Evolutionary conservation across 768 basidiomycete species (phyloP).

Genomic region (Mycena vitilis): DNA sequence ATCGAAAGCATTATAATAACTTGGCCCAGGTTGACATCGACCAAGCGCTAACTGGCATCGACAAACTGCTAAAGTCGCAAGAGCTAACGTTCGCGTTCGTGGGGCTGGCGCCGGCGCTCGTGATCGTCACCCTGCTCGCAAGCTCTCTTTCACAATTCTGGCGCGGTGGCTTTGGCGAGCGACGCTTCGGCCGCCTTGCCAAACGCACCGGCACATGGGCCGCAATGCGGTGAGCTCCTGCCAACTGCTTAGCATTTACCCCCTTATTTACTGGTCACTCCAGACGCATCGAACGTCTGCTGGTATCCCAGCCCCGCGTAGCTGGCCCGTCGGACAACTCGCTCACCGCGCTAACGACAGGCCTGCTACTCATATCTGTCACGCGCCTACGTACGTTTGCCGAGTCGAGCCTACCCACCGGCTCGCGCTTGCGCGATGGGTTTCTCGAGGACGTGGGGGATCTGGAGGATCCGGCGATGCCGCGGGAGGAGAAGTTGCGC

Average conservation of each 20-base stretch:
- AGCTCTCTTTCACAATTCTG: slow-evolving; percentile 65
- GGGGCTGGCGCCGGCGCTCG: slow-evolving; percentile 90
- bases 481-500: slow-evolving; percentile 75
- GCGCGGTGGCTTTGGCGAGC: slow-evolving; percentile 59
- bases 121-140: slow-evolving; percentile 77
- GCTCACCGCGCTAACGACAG: slow-evolving; percentile 71
- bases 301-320: slow-evolving; percentile 60
- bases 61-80: slow-evolving; percentile 93
- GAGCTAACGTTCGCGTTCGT: slow-evolving; percentile 97
- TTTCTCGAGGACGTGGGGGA: slow-evolving; percentile 90
- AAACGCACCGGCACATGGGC: slow-evolving; percentile 72
- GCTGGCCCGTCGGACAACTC: slow-evolving; percentile 34
- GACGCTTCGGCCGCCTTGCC: slow-evolving; percentile 68
- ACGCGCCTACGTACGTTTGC: slow-evolving; percentile 75
- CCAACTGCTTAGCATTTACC: background rate
- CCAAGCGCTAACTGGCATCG: slow-evolving; percentile 78
- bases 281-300: slow-evolving; percentile 77
- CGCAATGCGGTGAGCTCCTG: slow-evolving; percentile 67
- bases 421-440: slow-evolving; percentile 74
- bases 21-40: slow-evolving; percentile 21
- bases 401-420: slow-evolving; percentile 63
- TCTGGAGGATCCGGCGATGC: slow-evolving; percentile 80
- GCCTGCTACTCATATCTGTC: slow-evolving; percentile 78
- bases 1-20: background rate
- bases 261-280: background rate